Percentiles rank a stretch among this genome's conserved stretches.
phyloP scores from a whole-genome alignment of 176 grass and related monocot species.

The Carex parvula region DNA sequence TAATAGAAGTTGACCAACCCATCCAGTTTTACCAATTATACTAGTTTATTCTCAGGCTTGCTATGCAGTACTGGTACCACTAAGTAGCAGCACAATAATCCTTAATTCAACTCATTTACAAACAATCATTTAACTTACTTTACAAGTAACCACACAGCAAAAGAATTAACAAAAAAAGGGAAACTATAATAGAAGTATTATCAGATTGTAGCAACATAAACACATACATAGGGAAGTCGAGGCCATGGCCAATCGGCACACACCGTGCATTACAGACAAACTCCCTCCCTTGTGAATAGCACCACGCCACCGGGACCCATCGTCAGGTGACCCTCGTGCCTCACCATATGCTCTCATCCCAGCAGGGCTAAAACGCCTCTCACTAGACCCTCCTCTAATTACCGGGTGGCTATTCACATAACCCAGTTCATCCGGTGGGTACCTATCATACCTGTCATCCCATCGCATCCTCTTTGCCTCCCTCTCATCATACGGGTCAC shows the following conservation, averaged over 20 bases:
- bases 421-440: not conserved
- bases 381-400: conserved; percentile 32
- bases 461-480: conserved; percentile 52
- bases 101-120: not conserved
- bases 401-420: not conserved
- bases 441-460: conserved; percentile 32
- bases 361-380: conserved; percentile 47
- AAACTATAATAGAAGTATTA: conserved; percentile 10
- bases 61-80: not conserved
- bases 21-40: not conserved
- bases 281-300: conserved; percentile 78
- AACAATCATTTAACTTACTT: not conserved
- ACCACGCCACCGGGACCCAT: conserved; percentile 60
- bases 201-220: conserved; percentile 12
- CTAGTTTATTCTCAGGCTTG: not conserved
- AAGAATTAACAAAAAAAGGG: conserved; percentile 19
- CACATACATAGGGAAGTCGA: conserved; percentile 71
- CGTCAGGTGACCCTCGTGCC: conserved; percentile 36
- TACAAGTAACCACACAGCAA: not conserved
- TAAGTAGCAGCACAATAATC: not conserved
- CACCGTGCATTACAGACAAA: conserved; percentile 84
- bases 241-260: conserved; percentile 63
- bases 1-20: too few relatives aligned
- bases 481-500: conserved; percentile 42
- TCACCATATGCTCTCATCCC: conserved; percentile 45